Percentiles rank a stretch among this genome's conserved stretches.
Conservation (phyloP, 345 rosid species). For the Citrus inodora region DNA sequence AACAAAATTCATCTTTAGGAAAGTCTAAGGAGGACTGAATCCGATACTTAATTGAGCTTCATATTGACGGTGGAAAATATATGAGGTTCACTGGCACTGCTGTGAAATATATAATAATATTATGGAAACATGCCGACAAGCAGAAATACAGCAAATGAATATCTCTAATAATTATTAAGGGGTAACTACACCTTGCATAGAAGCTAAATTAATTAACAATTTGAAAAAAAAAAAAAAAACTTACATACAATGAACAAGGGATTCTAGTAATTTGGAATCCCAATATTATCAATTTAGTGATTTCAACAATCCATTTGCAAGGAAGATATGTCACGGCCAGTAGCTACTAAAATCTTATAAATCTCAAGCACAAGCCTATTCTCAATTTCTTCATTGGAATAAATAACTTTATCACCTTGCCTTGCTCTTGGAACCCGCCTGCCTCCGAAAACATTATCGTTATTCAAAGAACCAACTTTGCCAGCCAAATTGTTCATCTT, state of each 20-base stretch:
- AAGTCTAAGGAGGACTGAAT: not conserved
- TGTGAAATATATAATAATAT: too few species aligned
- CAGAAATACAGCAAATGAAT: not conserved
- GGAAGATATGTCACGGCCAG: conserved; percentile 11
- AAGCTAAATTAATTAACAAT: too few species aligned
- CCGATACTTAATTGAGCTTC: not conserved
- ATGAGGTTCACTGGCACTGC: too few species aligned
- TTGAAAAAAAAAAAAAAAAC: too few species aligned
- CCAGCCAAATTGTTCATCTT: conserved; percentile 34
- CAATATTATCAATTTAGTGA: not conserved
- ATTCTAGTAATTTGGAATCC: not conserved
- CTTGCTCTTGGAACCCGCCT: conserved; percentile 30
- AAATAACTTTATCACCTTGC: not conserved
- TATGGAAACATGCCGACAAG: not conserved
- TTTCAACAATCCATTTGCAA: not conserved
- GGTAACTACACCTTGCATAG: too few species aligned
- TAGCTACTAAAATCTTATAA: conserved; percentile 24
- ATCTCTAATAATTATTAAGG: not conserved
- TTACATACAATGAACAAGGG: not conserved
- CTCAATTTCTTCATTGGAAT: conserved; percentile 29
- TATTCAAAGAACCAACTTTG: conserved; percentile 22
- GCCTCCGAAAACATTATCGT: conserved; percentile 18
- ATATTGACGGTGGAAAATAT: not conserved
- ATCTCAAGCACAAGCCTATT: conserved; percentile 36
- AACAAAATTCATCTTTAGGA: not conserved